Evolutionary conservation across 2,329 filamentous ascomycete genomes (phyloP).

Genomic region (Penicillium sp.): DNA sequence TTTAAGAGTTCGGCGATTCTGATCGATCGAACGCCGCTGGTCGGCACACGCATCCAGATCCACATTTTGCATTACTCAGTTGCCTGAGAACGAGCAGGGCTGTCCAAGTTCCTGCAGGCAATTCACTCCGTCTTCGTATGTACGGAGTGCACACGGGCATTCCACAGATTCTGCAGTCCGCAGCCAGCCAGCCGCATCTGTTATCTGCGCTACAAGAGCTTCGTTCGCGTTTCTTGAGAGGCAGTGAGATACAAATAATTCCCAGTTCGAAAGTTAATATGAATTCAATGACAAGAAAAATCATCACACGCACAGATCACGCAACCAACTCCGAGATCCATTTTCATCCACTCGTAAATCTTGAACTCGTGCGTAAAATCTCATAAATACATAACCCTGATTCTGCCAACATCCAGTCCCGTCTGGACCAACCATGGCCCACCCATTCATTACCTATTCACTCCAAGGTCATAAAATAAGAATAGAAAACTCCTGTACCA

Average conservation of each 20-base stretch:
- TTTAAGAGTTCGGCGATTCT: neutral
- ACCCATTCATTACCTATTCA: too few relatives aligned
- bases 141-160: too few relatives aligned
- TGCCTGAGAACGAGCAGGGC: neutral
- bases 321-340: neutral
- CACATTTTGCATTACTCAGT: neutral
- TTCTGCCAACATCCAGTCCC: neutral
- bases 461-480: neutral
- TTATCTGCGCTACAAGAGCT: neutral
- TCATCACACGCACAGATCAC: constrained; percentile 1
- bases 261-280: neutral
- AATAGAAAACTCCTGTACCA: constrained; percentile 5
- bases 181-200: neutral
- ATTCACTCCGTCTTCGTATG: too few relatives aligned
- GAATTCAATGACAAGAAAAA: neutral
- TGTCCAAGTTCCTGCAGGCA: neutral
- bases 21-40: constrained; percentile 10
- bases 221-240: neutral
- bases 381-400: constrained; percentile 1
- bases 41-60: constrained; percentile 2
- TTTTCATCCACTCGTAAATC: constrained; percentile 3
- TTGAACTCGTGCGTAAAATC: constrained; percentile 3
- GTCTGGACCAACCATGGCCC: neutral
- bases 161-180: neutral
- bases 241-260: neutral